These are phyloP conservation scores for Penicillium polonicum DNA, from an alignment of 2,329 filamentous ascomycete species.

Conservation along the genomic window DNA sequence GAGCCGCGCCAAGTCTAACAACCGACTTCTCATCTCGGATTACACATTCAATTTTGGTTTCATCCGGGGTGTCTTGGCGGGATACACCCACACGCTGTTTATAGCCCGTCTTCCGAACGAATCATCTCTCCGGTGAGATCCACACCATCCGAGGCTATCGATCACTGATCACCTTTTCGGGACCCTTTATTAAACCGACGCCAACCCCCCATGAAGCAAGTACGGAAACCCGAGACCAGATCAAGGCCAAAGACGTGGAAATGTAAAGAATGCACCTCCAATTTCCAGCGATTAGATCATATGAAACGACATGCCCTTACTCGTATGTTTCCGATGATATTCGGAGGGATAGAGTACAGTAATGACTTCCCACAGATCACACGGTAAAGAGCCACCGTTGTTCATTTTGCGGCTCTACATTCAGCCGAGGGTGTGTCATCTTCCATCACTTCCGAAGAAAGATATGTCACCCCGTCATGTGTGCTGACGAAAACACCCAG, in stretches of 20 bases:
- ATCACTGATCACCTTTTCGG: background rate
- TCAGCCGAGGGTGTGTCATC: constrained; percentile 28
- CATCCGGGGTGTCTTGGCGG: background rate
- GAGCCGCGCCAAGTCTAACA: background rate
- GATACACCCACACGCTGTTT: background rate
- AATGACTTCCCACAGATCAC: constrained; percentile 19
- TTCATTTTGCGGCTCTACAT: constrained; percentile 26
- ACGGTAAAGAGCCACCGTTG: constrained; percentile 20
- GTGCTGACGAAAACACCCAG: constrained; percentile 8
- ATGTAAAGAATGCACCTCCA: constrained; percentile 26
- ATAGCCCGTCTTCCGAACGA: background rate
- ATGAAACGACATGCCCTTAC: constrained; percentile 27
- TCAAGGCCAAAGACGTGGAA: constrained; percentile 18
- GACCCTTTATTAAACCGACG: constrained; percentile 7
- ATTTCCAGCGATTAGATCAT: constrained; percentile 29
- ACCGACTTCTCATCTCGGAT: constrained; percentile 1
- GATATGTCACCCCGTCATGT: background rate
- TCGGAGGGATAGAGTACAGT: background rate
- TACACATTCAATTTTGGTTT: background rate
- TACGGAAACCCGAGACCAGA: constrained; percentile 2
- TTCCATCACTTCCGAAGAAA: background rate
- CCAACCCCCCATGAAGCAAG: constrained; percentile 11
- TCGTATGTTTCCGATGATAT: constrained; percentile 18
- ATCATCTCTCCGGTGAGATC: background rate
- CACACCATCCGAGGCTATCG: background rate